Evolutionary conservation across 2,329 filamentous ascomycete genomes (phyloP).

Genomic region (Atkinsonella texensis): DNA sequence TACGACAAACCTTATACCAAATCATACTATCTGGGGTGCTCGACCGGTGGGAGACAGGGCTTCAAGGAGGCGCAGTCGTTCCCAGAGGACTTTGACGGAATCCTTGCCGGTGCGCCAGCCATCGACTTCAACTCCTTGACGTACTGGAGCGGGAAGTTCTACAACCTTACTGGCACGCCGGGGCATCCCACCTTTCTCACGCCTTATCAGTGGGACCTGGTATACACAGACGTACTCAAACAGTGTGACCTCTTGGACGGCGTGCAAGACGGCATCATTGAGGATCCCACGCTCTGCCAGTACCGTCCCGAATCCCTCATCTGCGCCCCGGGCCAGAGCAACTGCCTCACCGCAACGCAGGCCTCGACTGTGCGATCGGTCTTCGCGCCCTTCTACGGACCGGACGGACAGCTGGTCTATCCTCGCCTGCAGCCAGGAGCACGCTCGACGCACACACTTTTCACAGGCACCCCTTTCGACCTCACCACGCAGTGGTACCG

Average conservation of each 20-base stretch:
- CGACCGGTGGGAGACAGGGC: constrained; percentile 46
- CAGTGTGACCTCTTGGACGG: constrained; percentile 41
- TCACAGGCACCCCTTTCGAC: constrained; percentile 15
- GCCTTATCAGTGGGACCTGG: constrained; percentile 12
- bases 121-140: constrained; percentile 22
- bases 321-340: constrained; percentile 19
- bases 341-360: constrained; percentile 32
- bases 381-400: neutral
- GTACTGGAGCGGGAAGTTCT: constrained; percentile 29
- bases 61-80: constrained; percentile 39
- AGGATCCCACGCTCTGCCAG: constrained; percentile 30
- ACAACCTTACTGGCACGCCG: constrained; percentile 25
- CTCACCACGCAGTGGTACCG: constrained; percentile 20
- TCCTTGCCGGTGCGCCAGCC: constrained; percentile 37
- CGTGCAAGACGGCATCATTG: constrained; percentile 35
- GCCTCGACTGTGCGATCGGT: neutral
- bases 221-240: constrained; percentile 14
- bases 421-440: constrained; percentile 33
- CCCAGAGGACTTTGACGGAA: constrained; percentile 45
- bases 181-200: constrained; percentile 16
- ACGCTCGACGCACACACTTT: constrained; percentile 19
- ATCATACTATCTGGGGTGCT: constrained; percentile 47
- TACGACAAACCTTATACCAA: constrained; percentile 28
- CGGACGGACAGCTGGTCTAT: constrained; percentile 25
- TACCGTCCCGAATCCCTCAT: constrained; percentile 29